Evolutionary conservation across 2,329 filamentous ascomycete genomes (phyloP), one percentile per base, ranked within the genome.

Genomic region (Madurella mycetomatis): DNA sequence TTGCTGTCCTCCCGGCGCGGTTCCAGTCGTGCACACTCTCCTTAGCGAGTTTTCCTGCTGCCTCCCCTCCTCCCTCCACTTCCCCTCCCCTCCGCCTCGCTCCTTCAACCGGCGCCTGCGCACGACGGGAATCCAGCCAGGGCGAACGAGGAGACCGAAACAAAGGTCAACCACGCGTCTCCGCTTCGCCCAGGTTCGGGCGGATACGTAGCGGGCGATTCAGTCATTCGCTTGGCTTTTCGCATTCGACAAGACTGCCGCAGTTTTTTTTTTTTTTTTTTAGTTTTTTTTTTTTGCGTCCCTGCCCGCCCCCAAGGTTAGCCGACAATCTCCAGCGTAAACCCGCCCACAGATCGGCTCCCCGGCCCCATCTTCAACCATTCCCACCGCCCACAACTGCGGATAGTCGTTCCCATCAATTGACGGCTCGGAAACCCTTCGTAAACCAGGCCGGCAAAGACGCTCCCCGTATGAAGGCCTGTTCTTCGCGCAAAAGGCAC

Each of bases 141-240:
- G 41, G 41, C 30, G 37, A 54, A 44, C 40, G 47, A 42, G 18
- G 57, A 47, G 47, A 25, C 41, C 25, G 25, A 47, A 58, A 53
- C 47, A 53, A 56, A 53, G 41, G 45, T 49, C 37, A 12, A 44
- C 16, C 4, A 40, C 37, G 42, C 41, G 52, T 46, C 52, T 55
- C 55, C 57, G 54, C 52, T 57, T 57, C 48, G 49, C 30, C 47
- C 41, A 25, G 47, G 43, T 40, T 34, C 49, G 46, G 41, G 43
- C 43, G 47, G 53, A 52, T 50, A 50, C 50, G 46, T 42, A 32
- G 42, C 34, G 54, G 54, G 56, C 47, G 7, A 49, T 40, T 53
- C 40, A 43, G 54, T 41, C 54, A 51, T 59, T 55, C 39, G 49
- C 46, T 47, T 43, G 46, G 41, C 34, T 43, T 53, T 49, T 47